Evolutionary conservation across 1,284 basidiomycete species (phyloP), one percentile per base, ranked within the genome.

Genomic region (Hemileia vastatrix): DNA sequence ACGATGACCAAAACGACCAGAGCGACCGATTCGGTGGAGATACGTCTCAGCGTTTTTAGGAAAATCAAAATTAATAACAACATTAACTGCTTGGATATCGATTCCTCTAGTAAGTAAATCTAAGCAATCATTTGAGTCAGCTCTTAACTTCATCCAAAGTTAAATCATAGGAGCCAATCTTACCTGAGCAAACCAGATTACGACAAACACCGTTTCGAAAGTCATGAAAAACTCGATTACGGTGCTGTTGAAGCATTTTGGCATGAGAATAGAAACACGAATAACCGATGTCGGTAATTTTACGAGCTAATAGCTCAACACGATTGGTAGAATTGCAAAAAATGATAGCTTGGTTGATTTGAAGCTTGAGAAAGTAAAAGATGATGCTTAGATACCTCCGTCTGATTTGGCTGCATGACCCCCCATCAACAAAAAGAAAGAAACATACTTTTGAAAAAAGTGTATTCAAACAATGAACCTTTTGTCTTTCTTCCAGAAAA

Each of bases 231-330:
- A 98, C 95, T 74, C 94, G 87, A 80, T 98, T 98, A 67, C 95
- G 90, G 78, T 97, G 91, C 36, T 87, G 86, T 79, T 98, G 95
- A 15, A 96, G 86, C 95, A 98, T 98, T 80, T 95, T 95, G 58
- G 94, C 95, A 77, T 98, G 94, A 61, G 94, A 97, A 82, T 96
- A 98, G 84, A 98, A 98, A 81, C 95, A 98, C 54, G 93, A 97
- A 79, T 98, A 98, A 70, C 95, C 95, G 58, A 97, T 86, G 74
- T 98, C 94, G 18, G 94, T 98, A 70, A 98, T 91, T 80, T 98
- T 98, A 80, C 97, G 96, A 67, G 95, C 95, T 66, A 98, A 83
- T 52, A 98, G 86, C 79, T 98, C 94, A 79, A 98, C 94, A 67
- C 94, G 92, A 81, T 96, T 96, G 72, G 94, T 98, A 66, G 93